phyloP scores from a whole-genome alignment of 2,329 filamentous ascomycete species.

The Sporothrix dimorphospora region DNA sequence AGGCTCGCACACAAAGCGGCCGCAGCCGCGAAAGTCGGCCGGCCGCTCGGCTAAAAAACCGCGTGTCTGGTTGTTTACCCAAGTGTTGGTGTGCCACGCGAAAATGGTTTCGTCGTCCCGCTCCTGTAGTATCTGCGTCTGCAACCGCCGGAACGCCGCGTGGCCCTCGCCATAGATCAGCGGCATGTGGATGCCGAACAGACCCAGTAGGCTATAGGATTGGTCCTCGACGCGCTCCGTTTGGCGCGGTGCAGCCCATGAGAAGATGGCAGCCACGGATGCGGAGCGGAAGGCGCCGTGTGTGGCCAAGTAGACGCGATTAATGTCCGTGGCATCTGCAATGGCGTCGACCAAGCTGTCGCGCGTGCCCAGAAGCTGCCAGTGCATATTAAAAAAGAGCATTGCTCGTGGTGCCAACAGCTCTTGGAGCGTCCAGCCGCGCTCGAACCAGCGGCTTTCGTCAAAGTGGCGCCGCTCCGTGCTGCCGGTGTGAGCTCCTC shows the following conservation, averaged over 20 bases:
- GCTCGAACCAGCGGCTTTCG: slow-evolving; percentile 40
- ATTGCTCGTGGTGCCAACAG: slow-evolving; percentile 56
- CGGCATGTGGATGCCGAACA: slow-evolving; percentile 34
- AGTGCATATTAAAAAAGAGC: slow-evolving; percentile 38
- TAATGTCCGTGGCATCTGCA: too few species aligned
- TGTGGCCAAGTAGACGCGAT: too few species aligned
- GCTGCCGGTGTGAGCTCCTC: not conserved
- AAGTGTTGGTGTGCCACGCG: slow-evolving; percentile 31
- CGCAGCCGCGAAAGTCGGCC: not conserved
- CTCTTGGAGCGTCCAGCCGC: slow-evolving; percentile 68
- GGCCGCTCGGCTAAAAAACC: not conserved
- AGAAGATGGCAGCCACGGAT: slow-evolving; percentile 19
- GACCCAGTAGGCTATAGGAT: slow-evolving; percentile 34
- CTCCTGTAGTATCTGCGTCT: slow-evolving; percentile 32
- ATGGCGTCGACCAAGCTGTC: too few species aligned
- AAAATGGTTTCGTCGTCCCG: slow-evolving; percentile 34
- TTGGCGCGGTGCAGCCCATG: slow-evolving; percentile 30
- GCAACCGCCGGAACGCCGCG: slow-evolving; percentile 32
- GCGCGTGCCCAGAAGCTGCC: too few species aligned
- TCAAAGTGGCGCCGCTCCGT: not conserved
- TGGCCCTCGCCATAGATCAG: slow-evolving; percentile 34
- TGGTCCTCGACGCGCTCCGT: slow-evolving; percentile 33
- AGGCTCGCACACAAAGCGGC: not conserved
- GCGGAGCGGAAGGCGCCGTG: too few species aligned
- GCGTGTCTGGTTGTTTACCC: not conserved